These are phyloP conservation scores for Phylloporus sp. DNA, from an alignment of 1,284 basidiomycete species.

Conservation along the genomic window DNA sequence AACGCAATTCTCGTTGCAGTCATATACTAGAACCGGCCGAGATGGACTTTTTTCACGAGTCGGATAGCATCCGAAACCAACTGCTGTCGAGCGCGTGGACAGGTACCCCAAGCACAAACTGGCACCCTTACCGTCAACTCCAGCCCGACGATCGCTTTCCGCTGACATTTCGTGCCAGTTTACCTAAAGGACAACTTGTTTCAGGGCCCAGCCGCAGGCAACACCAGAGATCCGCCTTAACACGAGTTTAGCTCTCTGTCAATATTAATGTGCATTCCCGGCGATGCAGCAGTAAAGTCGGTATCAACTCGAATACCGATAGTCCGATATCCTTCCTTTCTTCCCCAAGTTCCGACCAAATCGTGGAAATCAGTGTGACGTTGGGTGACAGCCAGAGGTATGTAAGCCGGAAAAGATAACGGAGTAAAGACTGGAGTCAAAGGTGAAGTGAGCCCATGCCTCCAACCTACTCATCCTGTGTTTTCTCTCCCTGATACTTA, in stretches of 20 bases:
- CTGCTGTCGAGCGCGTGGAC: slow-evolving; percentile 1
- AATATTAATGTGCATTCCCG: too few relatives aligned
- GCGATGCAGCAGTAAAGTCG: too few relatives aligned
- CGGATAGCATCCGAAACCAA: background rate
- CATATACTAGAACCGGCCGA: background rate
- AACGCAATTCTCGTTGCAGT: background rate
- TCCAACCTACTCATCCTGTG: too few relatives aligned
- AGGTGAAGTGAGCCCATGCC: too few relatives aligned
- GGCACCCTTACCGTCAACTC: background rate
- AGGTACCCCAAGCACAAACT: slow-evolving; percentile 1
- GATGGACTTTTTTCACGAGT: background rate
- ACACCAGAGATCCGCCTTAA: background rate
- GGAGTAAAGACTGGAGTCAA: too few relatives aligned
- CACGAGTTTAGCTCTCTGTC: background rate
- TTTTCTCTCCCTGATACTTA: too few relatives aligned
- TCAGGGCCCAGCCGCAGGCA: background rate
- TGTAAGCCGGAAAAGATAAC: too few relatives aligned
- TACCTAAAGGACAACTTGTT: background rate
- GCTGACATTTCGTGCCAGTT: background rate
- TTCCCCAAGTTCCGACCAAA: slow-evolving; percentile 17
- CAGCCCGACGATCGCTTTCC: slow-evolving; percentile 3
- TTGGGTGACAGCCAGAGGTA: background rate
- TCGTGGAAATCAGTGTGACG: slow-evolving; percentile 11
- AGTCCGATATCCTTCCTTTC: too few relatives aligned
- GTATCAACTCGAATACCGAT: too few relatives aligned